Evolutionary conservation across 768 basidiomycete genomes (phyloP).

Genomic region (Auricularia auricula-judae): DNA sequence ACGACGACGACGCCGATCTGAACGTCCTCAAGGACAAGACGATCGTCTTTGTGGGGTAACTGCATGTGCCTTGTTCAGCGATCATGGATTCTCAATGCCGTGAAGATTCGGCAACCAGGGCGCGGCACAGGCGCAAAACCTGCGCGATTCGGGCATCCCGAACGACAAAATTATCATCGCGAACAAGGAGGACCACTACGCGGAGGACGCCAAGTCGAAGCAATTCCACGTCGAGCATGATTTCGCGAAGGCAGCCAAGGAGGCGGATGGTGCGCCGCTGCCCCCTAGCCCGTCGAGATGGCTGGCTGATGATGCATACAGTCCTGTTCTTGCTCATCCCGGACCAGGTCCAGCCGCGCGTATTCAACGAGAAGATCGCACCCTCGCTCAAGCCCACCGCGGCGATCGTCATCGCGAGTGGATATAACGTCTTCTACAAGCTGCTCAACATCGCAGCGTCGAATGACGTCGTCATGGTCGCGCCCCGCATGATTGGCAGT

Average conservation of each 20-base stretch:
- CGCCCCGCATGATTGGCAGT: slow-evolving; percentile 58
- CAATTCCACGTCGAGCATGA: slow-evolving; percentile 48
- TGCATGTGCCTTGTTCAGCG: neutral
- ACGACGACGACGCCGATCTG: slow-evolving; percentile 52
- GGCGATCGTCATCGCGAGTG: slow-evolving; percentile 48
- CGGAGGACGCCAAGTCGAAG: slow-evolving; percentile 43
- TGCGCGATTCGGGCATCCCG: slow-evolving; percentile 50
- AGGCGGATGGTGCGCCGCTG: slow-evolving; percentile 39
- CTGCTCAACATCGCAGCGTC: slow-evolving; percentile 39
- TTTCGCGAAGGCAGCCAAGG: slow-evolving; percentile 42
- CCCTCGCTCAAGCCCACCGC: slow-evolving; percentile 37
- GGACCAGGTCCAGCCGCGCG: slow-evolving; percentile 50
- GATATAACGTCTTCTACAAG: slow-evolving; percentile 56
- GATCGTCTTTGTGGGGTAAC: slow-evolving; percentile 51
- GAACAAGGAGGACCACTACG: slow-evolving; percentile 47
- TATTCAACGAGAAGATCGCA: slow-evolving; percentile 47
- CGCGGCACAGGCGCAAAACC: slow-evolving; percentile 54
- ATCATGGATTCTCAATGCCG: neutral
- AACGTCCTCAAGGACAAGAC: slow-evolving; percentile 34
- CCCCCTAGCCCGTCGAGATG: neutral
- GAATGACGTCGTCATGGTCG: slow-evolving; percentile 58
- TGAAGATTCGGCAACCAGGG: slow-evolving; percentile 54
- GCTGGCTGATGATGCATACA: slow-evolving; percentile 12
- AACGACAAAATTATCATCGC: slow-evolving; percentile 52
- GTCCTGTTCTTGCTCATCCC: slow-evolving; percentile 53